Conservation (phyloP, 768 basidiomycete genomes). For the Amanita exitialis region DNA sequence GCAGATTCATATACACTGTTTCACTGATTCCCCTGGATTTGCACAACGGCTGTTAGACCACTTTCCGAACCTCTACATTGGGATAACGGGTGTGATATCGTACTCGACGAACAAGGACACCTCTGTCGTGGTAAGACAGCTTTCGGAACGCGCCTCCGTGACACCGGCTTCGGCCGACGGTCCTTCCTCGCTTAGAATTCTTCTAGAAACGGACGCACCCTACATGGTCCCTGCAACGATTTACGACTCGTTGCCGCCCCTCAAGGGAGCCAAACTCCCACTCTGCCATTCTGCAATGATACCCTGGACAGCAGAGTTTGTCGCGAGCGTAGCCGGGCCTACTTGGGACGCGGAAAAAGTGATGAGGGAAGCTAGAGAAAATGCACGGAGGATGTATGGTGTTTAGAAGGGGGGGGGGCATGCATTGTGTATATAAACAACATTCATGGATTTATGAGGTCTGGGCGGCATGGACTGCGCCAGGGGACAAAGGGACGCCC, state of each 20-base stretch:
- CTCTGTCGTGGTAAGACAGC: constrained; percentile 46
- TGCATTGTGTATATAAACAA: not conserved
- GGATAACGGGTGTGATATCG: constrained; percentile 79
- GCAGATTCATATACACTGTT: constrained; percentile 83
- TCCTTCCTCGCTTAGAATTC: constrained; percentile 30
- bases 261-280: constrained; percentile 54
- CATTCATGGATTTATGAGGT: not conserved
- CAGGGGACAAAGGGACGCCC: constrained; percentile 20
- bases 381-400: constrained; percentile 56
- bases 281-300: constrained; percentile 75
- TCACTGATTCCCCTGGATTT: constrained; percentile 73
- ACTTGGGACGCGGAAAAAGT: constrained; percentile 47
- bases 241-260: constrained; percentile 41
- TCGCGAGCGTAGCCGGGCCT: constrained; percentile 37
- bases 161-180: constrained; percentile 6
- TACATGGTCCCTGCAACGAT: constrained; percentile 79
- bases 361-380: constrained; percentile 52
- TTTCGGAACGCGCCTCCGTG: constrained; percentile 6
- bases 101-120: constrained; percentile 72
- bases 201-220: constrained; percentile 83
- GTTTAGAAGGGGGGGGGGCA: constrained; percentile 16
- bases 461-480: no score
- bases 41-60: constrained; percentile 60
- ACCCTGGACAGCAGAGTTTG: constrained; percentile 76
- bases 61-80: constrained; percentile 78